Conservation (phyloP, 129 eudicot genomes). For the Dittrichia graveolens region DNA sequence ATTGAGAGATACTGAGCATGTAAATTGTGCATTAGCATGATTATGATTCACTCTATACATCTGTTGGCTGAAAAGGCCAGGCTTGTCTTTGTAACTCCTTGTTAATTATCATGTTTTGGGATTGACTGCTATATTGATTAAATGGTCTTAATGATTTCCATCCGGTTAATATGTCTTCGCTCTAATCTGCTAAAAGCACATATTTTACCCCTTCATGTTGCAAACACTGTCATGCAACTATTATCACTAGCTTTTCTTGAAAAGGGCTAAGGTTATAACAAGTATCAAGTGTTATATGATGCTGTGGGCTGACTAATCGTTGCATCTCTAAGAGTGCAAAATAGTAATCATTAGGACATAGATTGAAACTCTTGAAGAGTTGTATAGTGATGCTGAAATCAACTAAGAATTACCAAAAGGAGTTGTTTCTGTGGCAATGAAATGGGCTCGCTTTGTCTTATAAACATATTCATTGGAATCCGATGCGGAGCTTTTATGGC, state of each 20-base stretch:
- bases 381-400: not conserved
- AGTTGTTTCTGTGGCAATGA: constrained; percentile 5
- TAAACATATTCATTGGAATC: not conserved
- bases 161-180: not conserved
- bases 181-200: not conserved
- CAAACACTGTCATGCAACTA: not conserved
- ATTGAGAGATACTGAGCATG: constrained; percentile 20
- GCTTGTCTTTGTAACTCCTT: not conserved
- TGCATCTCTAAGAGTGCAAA: constrained; percentile 1
- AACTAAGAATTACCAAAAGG: not conserved
- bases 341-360: not conserved
- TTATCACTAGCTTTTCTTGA: not conserved
- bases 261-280: not conserved
- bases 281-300: constrained; percentile 6
- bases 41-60: constrained; percentile 2
- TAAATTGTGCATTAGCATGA: constrained; percentile 7
- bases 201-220: not conserved
- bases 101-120: not conserved
- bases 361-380: not conserved
- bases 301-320: not conserved
- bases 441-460: not conserved
- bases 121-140: not conserved
- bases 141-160: constrained; percentile 4
- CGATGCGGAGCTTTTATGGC: not conserved
- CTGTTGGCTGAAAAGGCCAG: not conserved